Evolutionary conservation across 805 yeast genomes (phyloP).

Genomic region (Kurtzmaniella cleridarum): DNA sequence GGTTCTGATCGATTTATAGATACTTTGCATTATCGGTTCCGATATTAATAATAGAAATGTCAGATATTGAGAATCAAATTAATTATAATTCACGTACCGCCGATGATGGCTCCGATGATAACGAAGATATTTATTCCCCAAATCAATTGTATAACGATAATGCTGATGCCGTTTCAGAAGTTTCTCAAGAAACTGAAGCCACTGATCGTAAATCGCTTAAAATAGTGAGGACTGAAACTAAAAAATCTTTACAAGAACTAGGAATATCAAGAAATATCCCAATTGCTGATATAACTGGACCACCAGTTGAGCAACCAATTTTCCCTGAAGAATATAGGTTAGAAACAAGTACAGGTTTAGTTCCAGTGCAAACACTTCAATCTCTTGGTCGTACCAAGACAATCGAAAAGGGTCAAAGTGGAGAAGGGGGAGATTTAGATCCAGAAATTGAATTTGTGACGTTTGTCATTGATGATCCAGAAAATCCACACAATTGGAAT

Average conservation of each 20-base stretch:
- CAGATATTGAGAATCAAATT: too few species aligned
- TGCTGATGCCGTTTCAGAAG: constrained; percentile 43
- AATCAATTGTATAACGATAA: constrained; percentile 7
- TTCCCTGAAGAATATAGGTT: constrained; percentile 91
- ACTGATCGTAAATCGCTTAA: constrained; percentile 20
- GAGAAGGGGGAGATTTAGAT: constrained; percentile 31
- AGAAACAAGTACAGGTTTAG: constrained; percentile 86
- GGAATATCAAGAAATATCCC: constrained; percentile 57
- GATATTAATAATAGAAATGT: too few species aligned
- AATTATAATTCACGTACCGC: background rate
- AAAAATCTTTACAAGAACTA: constrained; percentile 55
- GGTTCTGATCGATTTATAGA: too few species aligned
- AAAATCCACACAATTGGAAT: constrained; percentile 87
- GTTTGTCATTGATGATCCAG: constrained; percentile 73
- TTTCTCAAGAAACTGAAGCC: constrained; percentile 17
- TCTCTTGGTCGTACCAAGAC: constrained; percentile 51
- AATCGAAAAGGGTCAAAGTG: constrained; percentile 8
- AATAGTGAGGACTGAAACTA: constrained; percentile 64
- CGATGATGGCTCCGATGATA: background rate
- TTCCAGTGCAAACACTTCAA: constrained; percentile 69
- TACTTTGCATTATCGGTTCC: too few species aligned
- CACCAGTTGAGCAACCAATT: constrained; percentile 55
- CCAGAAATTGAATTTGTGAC: constrained; percentile 82
- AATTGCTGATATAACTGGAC: constrained; percentile 42
- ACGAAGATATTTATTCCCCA: constrained; percentile 1